Conservation (phyloP, 2,329 filamentous ascomycete genomes). For the Blumeriella jaapii region DNA sequence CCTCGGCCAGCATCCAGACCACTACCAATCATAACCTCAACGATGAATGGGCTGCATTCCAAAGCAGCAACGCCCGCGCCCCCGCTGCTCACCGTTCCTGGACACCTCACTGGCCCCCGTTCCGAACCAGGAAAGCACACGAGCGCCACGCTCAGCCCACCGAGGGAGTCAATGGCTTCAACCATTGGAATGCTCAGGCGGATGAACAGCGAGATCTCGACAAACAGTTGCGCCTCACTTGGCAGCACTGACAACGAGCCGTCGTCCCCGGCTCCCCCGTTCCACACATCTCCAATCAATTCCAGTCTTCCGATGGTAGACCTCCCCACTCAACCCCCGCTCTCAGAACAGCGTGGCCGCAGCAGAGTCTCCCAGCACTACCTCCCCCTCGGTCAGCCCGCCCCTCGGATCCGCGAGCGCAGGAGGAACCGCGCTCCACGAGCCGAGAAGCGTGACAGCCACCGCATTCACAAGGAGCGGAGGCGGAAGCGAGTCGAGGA, state of each 20-base stretch:
- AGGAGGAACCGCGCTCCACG: not conserved
- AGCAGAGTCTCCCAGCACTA: conserved; percentile 10
- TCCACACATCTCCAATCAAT: not conserved
- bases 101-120: conserved; percentile 14
- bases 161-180: conserved; percentile 7
- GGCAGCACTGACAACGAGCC: not conserved
- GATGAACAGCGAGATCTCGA: conserved; percentile 17
- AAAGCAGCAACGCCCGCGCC: conserved; percentile 8
- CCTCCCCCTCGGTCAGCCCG: conserved; percentile 5
- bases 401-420: not conserved
- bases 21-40: conserved; percentile 9
- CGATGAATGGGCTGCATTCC: conserved; percentile 6
- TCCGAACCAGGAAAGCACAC: conserved; percentile 6
- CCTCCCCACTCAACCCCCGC: not conserved
- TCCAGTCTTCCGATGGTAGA: not conserved
- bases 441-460: conserved; percentile 5
- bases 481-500: conserved; percentile 4
- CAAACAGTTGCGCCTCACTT: conserved; percentile 6
- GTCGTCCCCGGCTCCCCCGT: conserved; percentile 1
- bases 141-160: conserved; percentile 2
- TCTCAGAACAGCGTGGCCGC: conserved; percentile 1
- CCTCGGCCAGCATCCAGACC: conserved; percentile 7
- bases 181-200: conserved; percentile 13
- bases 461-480: conserved; percentile 8
- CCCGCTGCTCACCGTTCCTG: conserved; percentile 15